These are phyloP conservation scores for Crataegus laevigata DNA, from an alignment of 306 rosid genomes.

Conservation along the genomic window DNA sequence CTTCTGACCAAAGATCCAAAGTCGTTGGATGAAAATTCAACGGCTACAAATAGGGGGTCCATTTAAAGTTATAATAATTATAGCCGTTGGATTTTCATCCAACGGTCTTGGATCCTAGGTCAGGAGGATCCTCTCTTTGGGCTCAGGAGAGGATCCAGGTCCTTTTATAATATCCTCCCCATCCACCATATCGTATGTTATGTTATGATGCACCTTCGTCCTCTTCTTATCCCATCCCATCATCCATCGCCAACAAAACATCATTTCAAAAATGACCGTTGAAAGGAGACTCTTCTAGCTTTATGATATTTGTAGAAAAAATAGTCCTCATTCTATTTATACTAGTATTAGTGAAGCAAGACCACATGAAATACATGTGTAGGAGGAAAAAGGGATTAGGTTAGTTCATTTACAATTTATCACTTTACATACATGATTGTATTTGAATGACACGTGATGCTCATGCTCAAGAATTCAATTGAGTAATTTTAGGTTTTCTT, in stretches of 20 bases:
- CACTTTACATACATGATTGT: too few relatives aligned
- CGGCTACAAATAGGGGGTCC: too few relatives aligned
- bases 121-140: too few relatives aligned
- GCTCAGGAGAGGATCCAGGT: too few relatives aligned
- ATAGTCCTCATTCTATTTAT: neutral
- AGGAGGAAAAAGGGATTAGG: neutral
- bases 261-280: neutral
- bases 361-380: neutral
- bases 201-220: neutral
- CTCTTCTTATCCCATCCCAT: constrained; percentile 4
- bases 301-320: neutral
- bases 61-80: too few relatives aligned
- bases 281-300: neutral
- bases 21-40: too few relatives aligned
- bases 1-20: too few relatives aligned
- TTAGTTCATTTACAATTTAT: neutral
- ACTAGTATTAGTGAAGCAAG: neutral
- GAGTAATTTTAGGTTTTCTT: neutral
- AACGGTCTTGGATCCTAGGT: too few relatives aligned
- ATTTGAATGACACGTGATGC: too few relatives aligned
- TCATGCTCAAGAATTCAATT: neutral
- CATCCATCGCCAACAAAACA: neutral
- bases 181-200: neutral
- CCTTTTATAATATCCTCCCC: neutral
- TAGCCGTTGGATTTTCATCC: too few relatives aligned